Base-by-base conservation (phyloP, 805 yeast species). In the Hanseniaspora meyeri region DNA sequence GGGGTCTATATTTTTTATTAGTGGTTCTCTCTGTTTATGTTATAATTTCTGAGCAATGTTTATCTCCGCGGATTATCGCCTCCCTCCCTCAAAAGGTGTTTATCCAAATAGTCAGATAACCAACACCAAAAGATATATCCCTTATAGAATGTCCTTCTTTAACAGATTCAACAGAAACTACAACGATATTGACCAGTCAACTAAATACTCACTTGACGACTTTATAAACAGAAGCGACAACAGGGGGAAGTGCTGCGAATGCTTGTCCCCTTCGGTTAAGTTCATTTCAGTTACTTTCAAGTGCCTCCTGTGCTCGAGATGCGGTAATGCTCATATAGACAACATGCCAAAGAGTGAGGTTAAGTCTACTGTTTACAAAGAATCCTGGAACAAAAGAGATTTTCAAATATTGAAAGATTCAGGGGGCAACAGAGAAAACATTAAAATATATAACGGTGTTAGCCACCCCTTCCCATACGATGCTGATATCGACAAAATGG, bases 171-270 rank as follows among this genome's bases (percentile, higher is more conserved):
- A 11, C 27, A 52, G 50, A 37, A 38, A 47, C 19, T 20, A 19
- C 37, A 31, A 39, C 4, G 19, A 47, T 2, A 68, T 68, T 47
- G 78, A 76, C 59, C 70, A 74, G 58, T 67, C 74, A 20, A 60
- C 70, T 11, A 83, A 79, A 63, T 70, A 70, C 48, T 78, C 76
- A 61, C 72, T 87, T 61, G 76, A 81, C 54, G 81, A 78, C 40
- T 67, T 85, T 58, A 74, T 85, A 61, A 84, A 83, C 64, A 65
- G 72, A 45, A 71, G 78, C 12, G 79, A 69, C 17, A 87, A 86
- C 65, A 70, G 72, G 49, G 85, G 85, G 67, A 78, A 74, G 65
- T 87, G 95, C 68, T 95, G 89, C 39, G 95, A 87, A 65, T 87
- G 95, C 70, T 78, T 79, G 2, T 70, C 80, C 5, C 65, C 77